phyloP scores from a whole-genome alignment of 345 rosid species.

The Moringa oleifera region DNA sequence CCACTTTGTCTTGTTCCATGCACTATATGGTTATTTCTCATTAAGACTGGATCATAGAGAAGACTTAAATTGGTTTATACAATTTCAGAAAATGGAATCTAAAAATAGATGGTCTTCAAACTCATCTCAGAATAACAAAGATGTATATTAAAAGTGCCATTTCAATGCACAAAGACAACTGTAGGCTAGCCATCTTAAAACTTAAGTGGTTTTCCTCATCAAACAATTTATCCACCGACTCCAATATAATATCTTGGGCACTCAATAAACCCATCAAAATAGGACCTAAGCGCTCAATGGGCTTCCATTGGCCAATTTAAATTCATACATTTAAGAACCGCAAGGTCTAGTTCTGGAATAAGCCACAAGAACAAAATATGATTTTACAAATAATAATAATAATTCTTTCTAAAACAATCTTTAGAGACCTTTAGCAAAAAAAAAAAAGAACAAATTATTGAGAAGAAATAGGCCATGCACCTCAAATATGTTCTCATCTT shows the following conservation, averaged over 20 bases:
- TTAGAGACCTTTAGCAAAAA: neutral
- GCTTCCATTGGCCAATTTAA: neutral
- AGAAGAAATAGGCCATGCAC: slow-evolving; percentile 20
- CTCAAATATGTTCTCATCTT: slow-evolving; percentile 58
- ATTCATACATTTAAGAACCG: neutral
- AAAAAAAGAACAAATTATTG: neutral
- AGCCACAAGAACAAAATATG: neutral
- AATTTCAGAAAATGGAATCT: neutral
- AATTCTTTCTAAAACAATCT: neutral
- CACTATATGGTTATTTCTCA: neutral
- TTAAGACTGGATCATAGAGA: neutral
- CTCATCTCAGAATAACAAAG: neutral
- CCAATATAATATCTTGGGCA: neutral
- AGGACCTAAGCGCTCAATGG: neutral
- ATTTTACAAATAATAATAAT: too few species aligned
- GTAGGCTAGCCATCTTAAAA: neutral
- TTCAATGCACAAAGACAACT: neutral
- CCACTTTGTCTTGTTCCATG: neutral
- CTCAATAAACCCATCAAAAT: neutral
- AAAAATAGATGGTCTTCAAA: too few species aligned
- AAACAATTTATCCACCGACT: neutral
- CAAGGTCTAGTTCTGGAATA: neutral
- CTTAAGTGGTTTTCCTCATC: neutral
- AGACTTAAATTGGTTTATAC: neutral
- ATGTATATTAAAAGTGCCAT: neutral